Evolutionary conservation across 164 flowering plant species (phyloP).

Genomic region (Cinnamomum chago): DNA sequence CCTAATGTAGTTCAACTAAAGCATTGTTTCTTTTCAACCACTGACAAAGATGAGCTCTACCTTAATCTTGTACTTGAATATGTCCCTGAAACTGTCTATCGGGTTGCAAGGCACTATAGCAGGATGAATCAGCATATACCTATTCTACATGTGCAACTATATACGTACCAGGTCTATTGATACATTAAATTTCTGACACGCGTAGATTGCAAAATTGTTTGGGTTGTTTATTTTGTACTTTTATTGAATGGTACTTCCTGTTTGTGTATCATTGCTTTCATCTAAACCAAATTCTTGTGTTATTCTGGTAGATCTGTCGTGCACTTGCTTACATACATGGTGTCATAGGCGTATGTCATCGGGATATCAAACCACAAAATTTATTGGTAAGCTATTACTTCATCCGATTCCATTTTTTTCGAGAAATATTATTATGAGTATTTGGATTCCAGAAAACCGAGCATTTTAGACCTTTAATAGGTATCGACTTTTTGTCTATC

Average conservation of each 20-base stretch:
- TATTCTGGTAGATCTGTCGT: constrained; percentile 66
- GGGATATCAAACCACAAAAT: constrained; percentile 98
- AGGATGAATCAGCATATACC: constrained; percentile 82
- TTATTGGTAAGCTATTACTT: constrained; percentile 58
- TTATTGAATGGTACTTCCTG: neutral
- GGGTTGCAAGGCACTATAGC: constrained; percentile 67
- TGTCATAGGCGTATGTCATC: constrained; percentile 90
- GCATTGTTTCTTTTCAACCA: constrained; percentile 88
- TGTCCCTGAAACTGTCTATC: constrained; percentile 81
- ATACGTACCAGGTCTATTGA: constrained; percentile 76
- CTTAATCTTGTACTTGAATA: constrained; percentile 92
- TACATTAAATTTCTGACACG: neutral
- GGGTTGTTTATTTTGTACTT: neutral
- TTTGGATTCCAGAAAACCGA: neutral
- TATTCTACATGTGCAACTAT: constrained; percentile 65
- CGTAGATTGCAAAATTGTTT: neutral
- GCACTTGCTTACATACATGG: constrained; percentile 76
- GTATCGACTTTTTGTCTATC: neutral
- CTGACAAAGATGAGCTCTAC: constrained; percentile 82
- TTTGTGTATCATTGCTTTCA: neutral
- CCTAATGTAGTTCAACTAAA: constrained; percentile 78
- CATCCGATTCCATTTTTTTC: neutral
- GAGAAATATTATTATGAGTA: neutral
- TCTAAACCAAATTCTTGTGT: neutral
- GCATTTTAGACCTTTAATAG: neutral